phyloP scores from a whole-genome alignment of 768 basidiomycete species.

The Butyriboletus loyo region DNA sequence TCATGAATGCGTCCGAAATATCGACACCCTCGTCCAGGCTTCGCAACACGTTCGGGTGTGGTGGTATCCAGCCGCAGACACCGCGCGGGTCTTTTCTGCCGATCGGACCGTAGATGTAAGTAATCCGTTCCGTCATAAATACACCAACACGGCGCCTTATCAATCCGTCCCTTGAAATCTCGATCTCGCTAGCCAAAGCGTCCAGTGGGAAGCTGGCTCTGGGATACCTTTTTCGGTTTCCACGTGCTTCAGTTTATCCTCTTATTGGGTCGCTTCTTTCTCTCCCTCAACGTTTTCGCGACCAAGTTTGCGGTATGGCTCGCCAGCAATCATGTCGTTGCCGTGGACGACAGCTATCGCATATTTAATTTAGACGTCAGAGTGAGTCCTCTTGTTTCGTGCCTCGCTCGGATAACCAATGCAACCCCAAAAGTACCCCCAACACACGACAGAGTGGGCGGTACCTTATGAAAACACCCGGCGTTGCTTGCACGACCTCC shows the following conservation, averaged over 20 bases:
- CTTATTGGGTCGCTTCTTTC: slow-evolving; percentile 68
- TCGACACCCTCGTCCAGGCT: slow-evolving; percentile 56
- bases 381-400: slow-evolving; percentile 46
- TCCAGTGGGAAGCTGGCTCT: slow-evolving; percentile 59
- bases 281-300: slow-evolving; percentile 59
- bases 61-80: slow-evolving; percentile 88
- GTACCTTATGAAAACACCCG: slow-evolving; percentile 69
- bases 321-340: slow-evolving; percentile 47
- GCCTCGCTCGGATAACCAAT: slow-evolving; percentile 4
- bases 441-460: slow-evolving; percentile 96
- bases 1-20: slow-evolving; percentile 51
- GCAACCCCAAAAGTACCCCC: slow-evolving; percentile 55
- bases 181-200: slow-evolving; percentile 43
- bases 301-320: slow-evolving; percentile 70
- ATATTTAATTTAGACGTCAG: slow-evolving; percentile 94
- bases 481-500: slow-evolving; percentile 68
- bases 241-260: slow-evolving; percentile 84
- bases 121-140: slow-evolving; percentile 11
- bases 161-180: background rate
- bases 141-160: background rate
- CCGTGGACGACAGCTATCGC: slow-evolving; percentile 73
- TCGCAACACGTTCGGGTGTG: slow-evolving; percentile 90
- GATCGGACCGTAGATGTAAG: slow-evolving; percentile 78
- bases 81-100: slow-evolving; percentile 66
- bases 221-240: slow-evolving; percentile 68